Base-by-base conservation (phyloP, 2,329 filamentous ascomycete species). In the Lecanicillium sp. region DNA sequence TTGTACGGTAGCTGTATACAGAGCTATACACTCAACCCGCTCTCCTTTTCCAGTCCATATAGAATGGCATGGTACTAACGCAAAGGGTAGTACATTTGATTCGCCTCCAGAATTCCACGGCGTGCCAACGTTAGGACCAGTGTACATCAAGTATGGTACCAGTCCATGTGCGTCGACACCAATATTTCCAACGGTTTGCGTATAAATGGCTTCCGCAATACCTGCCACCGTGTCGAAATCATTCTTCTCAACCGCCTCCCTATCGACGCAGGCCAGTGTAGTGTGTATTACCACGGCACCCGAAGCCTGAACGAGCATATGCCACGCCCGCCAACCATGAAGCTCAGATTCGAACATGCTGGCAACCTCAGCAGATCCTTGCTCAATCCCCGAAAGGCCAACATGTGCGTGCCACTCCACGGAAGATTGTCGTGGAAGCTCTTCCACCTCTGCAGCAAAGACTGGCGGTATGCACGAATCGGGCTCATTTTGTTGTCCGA, bases 331-430 rank as follows among this genome's bases (percentile, higher is more conserved):
- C 56, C 59, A 62, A 5, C 46, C 48, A 2, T 39, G 39, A 3
- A 22, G 19, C 12, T 40, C 43, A 8, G 46, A 36, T 27, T 54
- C 44, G 9, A 41, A 34, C 17, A 46, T 39, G 17, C 39, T 41
- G 10, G 48, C 30, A 33, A 57, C 45, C 42, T 57, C 53, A 22
- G 51, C 51, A 4, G 48, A 52, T 12, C 50, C 41, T 34, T 58
- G 51, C 4, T 47, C 43, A 4, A 65, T 44, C 17, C 47, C 41
- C 9, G 58, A 57, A 6, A 84, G 58, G 0, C 86, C 84, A 3
- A 77, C 55, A 41, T 82, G 74, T 2, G 72, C 81, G 49, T 86
- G 82, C 89, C 90, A 98, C 64, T 98, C 92, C 10, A 96, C 77
- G 28, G 70, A 69, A 19, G 83, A 82, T 13, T 66, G 69, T 15